A percentile compares a stretch with the other conserved stretches of the same genome.
phyloP scores from a whole-genome alignment of 2,329 filamentous ascomycete genomes.

The Paraphaeosphaeria sporulosa region DNA sequence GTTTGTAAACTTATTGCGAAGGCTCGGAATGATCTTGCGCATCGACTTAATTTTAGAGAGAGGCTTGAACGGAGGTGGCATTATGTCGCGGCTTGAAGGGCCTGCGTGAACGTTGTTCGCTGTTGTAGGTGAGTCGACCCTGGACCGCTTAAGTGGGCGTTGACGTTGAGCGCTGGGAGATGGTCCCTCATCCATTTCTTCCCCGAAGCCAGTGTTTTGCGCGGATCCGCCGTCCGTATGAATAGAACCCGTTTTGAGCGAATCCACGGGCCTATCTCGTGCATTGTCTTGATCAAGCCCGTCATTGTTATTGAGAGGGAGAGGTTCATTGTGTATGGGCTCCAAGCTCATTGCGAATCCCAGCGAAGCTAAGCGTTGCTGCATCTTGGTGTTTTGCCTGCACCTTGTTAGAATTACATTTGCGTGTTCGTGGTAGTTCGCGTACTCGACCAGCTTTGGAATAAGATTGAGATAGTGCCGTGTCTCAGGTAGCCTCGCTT shows the following conservation, averaged over 20 bases:
- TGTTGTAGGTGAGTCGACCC: conserved; percentile 40
- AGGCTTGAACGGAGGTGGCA: conserved; percentile 49
- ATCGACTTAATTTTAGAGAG: conserved; percentile 37
- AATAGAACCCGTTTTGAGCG: conserved; percentile 31
- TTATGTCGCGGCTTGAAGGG: conserved; percentile 41
- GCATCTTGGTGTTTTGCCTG: conserved; percentile 43
- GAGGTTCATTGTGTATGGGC: conserved; percentile 27
- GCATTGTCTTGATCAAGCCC: conserved; percentile 7
- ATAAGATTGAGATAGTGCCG: conserved; percentile 38
- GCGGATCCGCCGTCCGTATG: conserved; percentile 34
- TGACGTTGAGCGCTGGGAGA: conserved; percentile 23
- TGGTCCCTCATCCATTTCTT: conserved; percentile 8
- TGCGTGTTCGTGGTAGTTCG: not conserved
- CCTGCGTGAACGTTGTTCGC: conserved; percentile 23
- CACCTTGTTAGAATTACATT: conserved; percentile 18
- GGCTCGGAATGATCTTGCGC: conserved; percentile 31
- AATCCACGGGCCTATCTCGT: conserved; percentile 1
- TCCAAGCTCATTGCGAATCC: conserved; percentile 39
- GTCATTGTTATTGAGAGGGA: conserved; percentile 22
- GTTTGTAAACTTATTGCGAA: conserved; percentile 33
- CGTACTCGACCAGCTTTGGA: conserved; percentile 38
- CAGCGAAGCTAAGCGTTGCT: conserved; percentile 33
- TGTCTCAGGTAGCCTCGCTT: conserved; percentile 33
- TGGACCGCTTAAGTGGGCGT: conserved; percentile 41
- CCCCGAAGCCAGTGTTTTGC: conserved; percentile 20